Base-by-base conservation (phyloP, 2,329 filamentous ascomycete genomes). In the Septoria linicola region DNA sequence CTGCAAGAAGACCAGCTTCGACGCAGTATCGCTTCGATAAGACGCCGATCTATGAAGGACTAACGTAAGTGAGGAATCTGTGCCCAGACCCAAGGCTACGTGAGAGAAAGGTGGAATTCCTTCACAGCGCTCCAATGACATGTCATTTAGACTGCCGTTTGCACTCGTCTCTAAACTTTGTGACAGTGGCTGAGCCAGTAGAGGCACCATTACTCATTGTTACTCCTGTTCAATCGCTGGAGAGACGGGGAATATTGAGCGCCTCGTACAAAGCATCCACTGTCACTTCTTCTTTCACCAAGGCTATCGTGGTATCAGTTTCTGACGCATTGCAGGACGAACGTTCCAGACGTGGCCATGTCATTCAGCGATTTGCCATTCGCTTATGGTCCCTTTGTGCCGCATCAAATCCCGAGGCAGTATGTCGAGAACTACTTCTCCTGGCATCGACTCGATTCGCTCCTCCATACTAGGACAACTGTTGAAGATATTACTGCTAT, bases 341-440 rank as follows among this genome's bases (percentile, higher is more conserved):
- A 82, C 41, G 78, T 82, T 0, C 79, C 79, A 0, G 73, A 77
- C 32, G 75, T 80, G 27, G 78, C 77, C 17, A 81, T 81, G 79
- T 73, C 69, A 3, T 80, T 81, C 56, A 80, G 78, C 0, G 79
- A 81, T 51, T 40, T 66, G 1, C 69, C 69, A 0, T 81, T 82
- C 55, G 67, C 79, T 0, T 80, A 81, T 49, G 79, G 78, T 0
- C 78, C 79, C 0, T 82, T 81, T 58, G 75, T 73, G 10, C 79
- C 79, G 0, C 79, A 82, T 58, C 72, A 76, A 53, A 66, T 82
- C 0, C 75, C 80, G 0, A 73, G 75, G 2, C 78, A 81, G 57
- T 82, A 81, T 49, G 71, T 83, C 2, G 74, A 80, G 49, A 74
- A 73, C 25, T 82, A 82, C 55, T 79, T 82, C 55, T 75, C 80